Evolutionary conservation across 164 flowering plant species (phyloP).

Genomic region (Aristolochia contorta): DNA sequence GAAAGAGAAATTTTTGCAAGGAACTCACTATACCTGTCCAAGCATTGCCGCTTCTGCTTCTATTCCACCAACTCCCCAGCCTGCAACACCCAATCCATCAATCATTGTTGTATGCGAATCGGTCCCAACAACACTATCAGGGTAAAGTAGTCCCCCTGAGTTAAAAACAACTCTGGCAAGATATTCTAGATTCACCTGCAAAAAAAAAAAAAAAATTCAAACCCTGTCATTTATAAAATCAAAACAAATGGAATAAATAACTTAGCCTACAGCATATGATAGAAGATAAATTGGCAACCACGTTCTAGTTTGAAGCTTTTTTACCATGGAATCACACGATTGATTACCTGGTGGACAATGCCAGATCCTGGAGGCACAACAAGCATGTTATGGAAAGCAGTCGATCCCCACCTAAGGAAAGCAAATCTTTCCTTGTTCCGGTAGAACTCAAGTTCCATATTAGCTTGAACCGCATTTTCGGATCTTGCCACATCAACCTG

Average conservation of each 20-base stretch:
- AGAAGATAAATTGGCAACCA: neutral
- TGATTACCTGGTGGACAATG: constrained; percentile 77
- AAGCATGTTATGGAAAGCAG: constrained; percentile 82
- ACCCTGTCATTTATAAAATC: too few species aligned
- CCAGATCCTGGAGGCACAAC: constrained; percentile 99
- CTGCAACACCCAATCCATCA: constrained; percentile 95
- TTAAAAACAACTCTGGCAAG: constrained; percentile 94
- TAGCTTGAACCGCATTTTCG: constrained; percentile 84
- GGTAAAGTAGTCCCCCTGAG: constrained; percentile 68
- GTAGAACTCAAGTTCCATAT: constrained; percentile 88
- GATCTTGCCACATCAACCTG: constrained; percentile 91
- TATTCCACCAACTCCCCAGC: constrained; percentile 98
- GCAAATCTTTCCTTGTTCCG: constrained; percentile 90
- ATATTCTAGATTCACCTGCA: constrained; percentile 84
- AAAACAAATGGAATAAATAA: too few species aligned
- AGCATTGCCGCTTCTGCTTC: constrained; percentile 99
- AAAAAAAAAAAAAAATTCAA: neutral
- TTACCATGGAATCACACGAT: neutral
- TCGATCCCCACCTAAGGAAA: constrained; percentile 90
- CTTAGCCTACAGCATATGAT: too few species aligned
- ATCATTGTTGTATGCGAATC: constrained; percentile 98
- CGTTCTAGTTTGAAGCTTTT: neutral
- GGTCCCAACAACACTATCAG: constrained; percentile 96
- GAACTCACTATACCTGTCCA: constrained; percentile 59
- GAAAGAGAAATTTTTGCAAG: neutral